These are phyloP conservation scores for Gossypium ekmanianum DNA, from an alignment of 345 rosid genomes.

Conservation along the genomic window DNA sequence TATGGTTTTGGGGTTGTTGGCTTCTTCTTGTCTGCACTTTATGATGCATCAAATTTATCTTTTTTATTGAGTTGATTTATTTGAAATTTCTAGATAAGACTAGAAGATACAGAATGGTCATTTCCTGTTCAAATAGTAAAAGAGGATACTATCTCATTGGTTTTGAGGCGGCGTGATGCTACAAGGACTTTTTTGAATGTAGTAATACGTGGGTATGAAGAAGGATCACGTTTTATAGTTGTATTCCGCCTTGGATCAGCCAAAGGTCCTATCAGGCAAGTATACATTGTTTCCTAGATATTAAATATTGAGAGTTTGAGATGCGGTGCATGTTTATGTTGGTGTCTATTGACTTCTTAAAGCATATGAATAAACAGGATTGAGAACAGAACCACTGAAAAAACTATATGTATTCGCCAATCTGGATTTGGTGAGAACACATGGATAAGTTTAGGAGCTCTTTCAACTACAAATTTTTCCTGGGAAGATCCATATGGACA, in stretches of 20 bases:
- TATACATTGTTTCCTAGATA: neutral
- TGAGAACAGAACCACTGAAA: slow-evolving; percentile 70
- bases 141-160: slow-evolving; percentile 85
- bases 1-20: slow-evolving; percentile 2
- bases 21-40: neutral
- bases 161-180: slow-evolving; percentile 61
- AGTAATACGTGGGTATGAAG: slow-evolving; percentile 96
- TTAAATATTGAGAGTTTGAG: neutral
- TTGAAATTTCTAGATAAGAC: slow-evolving; percentile 51
- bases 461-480: slow-evolving; percentile 65
- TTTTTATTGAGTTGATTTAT: slow-evolving; percentile 3
- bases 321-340: slow-evolving; percentile 15
- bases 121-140: slow-evolving; percentile 74
- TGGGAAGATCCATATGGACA: slow-evolving; percentile 99
- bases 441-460: slow-evolving; percentile 69
- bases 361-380: slow-evolving; percentile 45
- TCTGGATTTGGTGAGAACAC: slow-evolving; percentile 79
- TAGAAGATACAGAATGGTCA: slow-evolving; percentile 88
- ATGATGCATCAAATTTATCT: neutral
- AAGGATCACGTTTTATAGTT: slow-evolving; percentile 92
- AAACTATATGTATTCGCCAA: slow-evolving; percentile 69
- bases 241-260: slow-evolving; percentile 84
- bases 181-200: slow-evolving; percentile 52
- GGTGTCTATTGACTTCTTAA: slow-evolving; percentile 16
- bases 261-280: slow-evolving; percentile 85